Evolutionary conservation across 805 yeast species (phyloP).

Genomic region (Clavispora fructus): DNA sequence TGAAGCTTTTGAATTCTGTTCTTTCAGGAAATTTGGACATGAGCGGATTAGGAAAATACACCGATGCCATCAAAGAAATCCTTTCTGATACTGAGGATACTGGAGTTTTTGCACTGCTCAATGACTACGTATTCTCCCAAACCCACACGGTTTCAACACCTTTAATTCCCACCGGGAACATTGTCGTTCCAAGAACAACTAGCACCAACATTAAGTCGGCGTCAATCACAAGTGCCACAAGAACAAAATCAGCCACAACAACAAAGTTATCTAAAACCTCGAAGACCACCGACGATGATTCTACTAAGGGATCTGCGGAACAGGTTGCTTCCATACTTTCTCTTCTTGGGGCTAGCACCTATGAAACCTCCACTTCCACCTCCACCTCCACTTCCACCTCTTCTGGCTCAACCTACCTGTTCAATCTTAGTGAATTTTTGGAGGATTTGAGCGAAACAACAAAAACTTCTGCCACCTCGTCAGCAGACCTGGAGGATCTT

Average conservation of each 20-base stretch:
- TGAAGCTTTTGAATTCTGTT: slow-evolving; percentile 18
- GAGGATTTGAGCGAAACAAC: slow-evolving; percentile 5
- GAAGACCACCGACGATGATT: too few relatives aligned
- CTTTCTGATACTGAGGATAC: slow-evolving; percentile 27
- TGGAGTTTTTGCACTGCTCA: slow-evolving; percentile 36
- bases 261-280: not conserved
- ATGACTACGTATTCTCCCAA: slow-evolving; percentile 27
- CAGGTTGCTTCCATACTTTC: slow-evolving; percentile 13
- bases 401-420: not conserved
- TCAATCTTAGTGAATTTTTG: slow-evolving; percentile 2
- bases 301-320: slow-evolving; percentile 2
- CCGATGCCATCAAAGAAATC: slow-evolving; percentile 26
- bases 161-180: slow-evolving; percentile 12
- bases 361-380: not conserved
- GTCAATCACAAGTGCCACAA: not conserved
- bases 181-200: slow-evolving; percentile 12
- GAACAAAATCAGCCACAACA: not conserved
- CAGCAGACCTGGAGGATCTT: not conserved
- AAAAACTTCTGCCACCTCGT: slow-evolving; percentile 1
- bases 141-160: slow-evolving; percentile 14
- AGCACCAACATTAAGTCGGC: not conserved
- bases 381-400: not conserved
- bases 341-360: slow-evolving; percentile 5
- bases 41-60: slow-evolving; percentile 21
- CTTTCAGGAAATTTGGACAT: slow-evolving; percentile 18